phyloP scores from a whole-genome alignment of 345 rosid species.

The Odontarrhena argentea region DNA sequence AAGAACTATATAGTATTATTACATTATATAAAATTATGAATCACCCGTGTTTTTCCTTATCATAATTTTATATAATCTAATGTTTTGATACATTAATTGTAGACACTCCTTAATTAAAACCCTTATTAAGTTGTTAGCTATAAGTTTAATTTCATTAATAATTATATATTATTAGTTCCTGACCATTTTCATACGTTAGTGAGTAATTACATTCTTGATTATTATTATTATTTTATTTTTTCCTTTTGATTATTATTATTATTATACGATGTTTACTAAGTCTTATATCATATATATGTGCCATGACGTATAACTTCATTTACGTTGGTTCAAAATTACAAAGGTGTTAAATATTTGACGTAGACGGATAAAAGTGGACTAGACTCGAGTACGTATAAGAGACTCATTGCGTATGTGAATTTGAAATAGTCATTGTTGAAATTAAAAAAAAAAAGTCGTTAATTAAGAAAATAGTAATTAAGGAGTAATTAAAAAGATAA shows the following conservation, averaged over 20 bases:
- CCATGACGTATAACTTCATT: background rate
- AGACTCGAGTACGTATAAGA: conserved; percentile 6
- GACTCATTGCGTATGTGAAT: conserved; percentile 22
- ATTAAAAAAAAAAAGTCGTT: too few species aligned
- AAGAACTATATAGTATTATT: background rate
- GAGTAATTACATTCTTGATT: background rate
- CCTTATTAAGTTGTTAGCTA: too few species aligned
- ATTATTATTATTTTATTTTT: too few species aligned
- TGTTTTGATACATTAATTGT: background rate
- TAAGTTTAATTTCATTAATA: background rate
- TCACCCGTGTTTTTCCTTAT: background rate
- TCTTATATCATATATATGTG: too few species aligned
- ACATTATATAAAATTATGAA: background rate
- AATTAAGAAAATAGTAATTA: background rate
- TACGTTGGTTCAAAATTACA: background rate
- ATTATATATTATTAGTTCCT: background rate
- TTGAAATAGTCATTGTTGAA: conserved; percentile 31
- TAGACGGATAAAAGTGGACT: conserved; percentile 4
- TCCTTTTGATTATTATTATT: background rate
- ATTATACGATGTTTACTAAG: background rate
- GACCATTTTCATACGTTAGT: too few species aligned
- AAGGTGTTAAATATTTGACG: background rate
- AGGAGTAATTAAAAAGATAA: background rate
- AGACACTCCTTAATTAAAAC: background rate
- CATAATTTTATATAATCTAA: background rate